Conservation (phyloP, 306 rosid species). For the Castanea crenata region DNA sequence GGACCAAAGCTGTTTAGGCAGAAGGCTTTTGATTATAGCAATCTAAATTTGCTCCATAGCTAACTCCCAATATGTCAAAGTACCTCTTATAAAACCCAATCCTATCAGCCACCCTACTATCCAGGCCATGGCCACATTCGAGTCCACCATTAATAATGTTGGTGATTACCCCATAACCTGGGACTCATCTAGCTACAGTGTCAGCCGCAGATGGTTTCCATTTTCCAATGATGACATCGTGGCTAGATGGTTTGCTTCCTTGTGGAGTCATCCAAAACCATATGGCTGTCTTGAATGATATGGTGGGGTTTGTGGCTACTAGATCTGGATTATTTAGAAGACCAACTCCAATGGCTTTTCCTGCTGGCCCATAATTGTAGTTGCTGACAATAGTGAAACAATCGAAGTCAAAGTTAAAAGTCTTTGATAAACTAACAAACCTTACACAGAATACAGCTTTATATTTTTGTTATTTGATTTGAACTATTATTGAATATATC, state of each 20-base stretch:
- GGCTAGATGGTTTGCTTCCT: conserved; percentile 58
- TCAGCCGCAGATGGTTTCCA: conserved; percentile 52
- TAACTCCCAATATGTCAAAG: conserved; percentile 15
- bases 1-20: neutral
- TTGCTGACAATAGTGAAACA: conserved; percentile 21
- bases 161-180: conserved; percentile 49
- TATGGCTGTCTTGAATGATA: conserved; percentile 62
- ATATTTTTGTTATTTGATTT: too few relatives aligned
- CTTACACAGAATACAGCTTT: too few relatives aligned
- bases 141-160: conserved; percentile 60
- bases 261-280: conserved; percentile 83
- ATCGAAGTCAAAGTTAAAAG: neutral
- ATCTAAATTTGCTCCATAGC: conserved; percentile 32
- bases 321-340: conserved; percentile 53
- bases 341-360: conserved; percentile 47
- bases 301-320: conserved; percentile 43
- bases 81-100: conserved; percentile 53
- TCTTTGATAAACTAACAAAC: neutral
- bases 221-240: conserved; percentile 44
- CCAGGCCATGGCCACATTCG: conserved; percentile 41
- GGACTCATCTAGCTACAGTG: conserved; percentile 32
- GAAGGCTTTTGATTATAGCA: conserved; percentile 36
- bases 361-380: conserved; percentile 63
- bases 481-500: too few relatives aligned
- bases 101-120: conserved; percentile 29